Evolutionary conservation across 2,329 filamentous ascomycete species (phyloP), one percentile per base, ranked within the genome.

Genomic region (Penicillium oxalicum): DNA sequence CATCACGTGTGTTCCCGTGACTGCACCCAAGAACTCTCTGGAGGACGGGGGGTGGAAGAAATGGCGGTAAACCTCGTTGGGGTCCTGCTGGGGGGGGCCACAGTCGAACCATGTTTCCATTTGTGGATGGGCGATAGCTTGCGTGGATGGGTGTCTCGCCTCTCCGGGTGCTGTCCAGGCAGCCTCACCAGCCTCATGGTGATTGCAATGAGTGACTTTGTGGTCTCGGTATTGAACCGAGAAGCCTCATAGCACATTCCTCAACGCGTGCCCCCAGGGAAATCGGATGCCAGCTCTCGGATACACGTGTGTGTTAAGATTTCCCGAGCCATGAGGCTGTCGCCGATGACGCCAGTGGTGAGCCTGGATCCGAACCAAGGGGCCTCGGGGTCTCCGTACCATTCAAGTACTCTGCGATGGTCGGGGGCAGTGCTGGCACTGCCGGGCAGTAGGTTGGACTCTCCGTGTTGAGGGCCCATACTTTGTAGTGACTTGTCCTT

Each of bases 1-100:
- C 29, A 13, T 6, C 55, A 58, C 18, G 51, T 58, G 55, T 18
- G 18, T 18, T 18, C 2, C 18, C 18, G 18, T 18, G 18, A 18
- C 18, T 18, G 18, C 18, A 48, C 41, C 52, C 57, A 49, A 48
- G 46, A 48, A 55, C 50, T 50, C 50, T 29, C 35, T 33, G 25
- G 24, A 11, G 11, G 5, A 45, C 33, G 26, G 43, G 24, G 18
- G 18, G 18, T 18, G 18, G 18, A 18, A 18, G 40, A 53, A 51
- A 48, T 53, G 44, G 50, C 50, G 50, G 50, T 53, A 53, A 50
- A 38, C n/a, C 18, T 32, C 24, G 9, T 25, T 36, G 42, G 12
- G 28, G 27, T 26, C 27, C 29, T 27, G 25, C 40, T 43, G 29
- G n/a, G n/a, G n/a, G n/a, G 18, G 12, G 34, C 11, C 40, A 27